These are phyloP conservation scores for Talaromyces piceae DNA, from an alignment of 2,329 filamentous ascomycete genomes.

Conservation along the genomic window DNA sequence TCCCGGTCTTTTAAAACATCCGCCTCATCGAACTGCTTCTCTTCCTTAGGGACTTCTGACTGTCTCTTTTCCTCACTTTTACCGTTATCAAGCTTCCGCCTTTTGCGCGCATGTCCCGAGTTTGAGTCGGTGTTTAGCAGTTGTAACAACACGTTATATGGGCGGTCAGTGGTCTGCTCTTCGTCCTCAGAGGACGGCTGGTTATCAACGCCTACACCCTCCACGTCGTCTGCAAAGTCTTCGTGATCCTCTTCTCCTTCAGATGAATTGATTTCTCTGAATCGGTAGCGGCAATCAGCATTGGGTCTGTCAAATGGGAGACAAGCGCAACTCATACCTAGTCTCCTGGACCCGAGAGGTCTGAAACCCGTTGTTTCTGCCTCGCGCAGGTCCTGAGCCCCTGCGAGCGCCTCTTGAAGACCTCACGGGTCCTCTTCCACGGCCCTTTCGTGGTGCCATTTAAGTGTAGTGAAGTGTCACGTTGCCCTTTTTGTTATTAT, in stretches of 20 bases:
- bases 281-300: conserved; percentile 11
- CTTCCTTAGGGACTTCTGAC: conserved; percentile 20
- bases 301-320: neutral
- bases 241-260: conserved; percentile 16
- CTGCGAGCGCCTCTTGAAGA: conserved; percentile 4
- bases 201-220: conserved; percentile 31
- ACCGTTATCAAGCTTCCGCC: conserved; percentile 43
- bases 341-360: conserved; percentile 32
- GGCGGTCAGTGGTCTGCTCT: conserved; percentile 31
- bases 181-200: conserved; percentile 39
- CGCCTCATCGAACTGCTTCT: conserved; percentile 30
- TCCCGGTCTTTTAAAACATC: conserved; percentile 44
- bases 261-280: conserved; percentile 16
- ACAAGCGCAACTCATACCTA: conserved; percentile 22
- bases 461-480: neutral
- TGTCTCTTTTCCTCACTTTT: conserved; percentile 23
- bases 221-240: conserved; percentile 30
- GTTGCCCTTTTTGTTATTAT: conserved; percentile 12
- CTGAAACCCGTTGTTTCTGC: conserved; percentile 22
- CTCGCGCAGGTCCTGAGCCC: conserved; percentile 13
- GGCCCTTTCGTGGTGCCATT: conserved; percentile 25
- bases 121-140: conserved; percentile 41
- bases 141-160: conserved; percentile 52
- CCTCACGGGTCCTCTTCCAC: conserved; percentile 15
- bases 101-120: conserved; percentile 40